Evolutionary conservation across 202 grass and related monocot species (phyloP).

Genomic region (Elaeis oleifera): DNA sequence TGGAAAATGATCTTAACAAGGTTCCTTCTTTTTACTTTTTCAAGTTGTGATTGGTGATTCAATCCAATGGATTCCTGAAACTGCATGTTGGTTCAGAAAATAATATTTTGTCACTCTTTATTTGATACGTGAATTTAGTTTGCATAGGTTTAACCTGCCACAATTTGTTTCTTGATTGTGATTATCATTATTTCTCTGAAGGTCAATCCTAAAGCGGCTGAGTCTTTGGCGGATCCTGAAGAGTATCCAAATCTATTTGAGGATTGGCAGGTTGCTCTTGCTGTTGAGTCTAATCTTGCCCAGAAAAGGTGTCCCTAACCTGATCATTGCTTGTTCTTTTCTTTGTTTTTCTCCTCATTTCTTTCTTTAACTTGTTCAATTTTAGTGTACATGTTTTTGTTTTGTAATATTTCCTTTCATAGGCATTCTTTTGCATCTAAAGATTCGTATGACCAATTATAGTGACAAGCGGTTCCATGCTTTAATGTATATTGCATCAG

Average conservation of each 20-base stretch:
- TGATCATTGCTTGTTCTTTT: neutral
- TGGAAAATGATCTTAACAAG: conserved; percentile 93
- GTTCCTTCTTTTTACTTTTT: conserved; percentile 32
- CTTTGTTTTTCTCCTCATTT: neutral
- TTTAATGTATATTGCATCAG: no score
- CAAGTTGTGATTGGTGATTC: neutral
- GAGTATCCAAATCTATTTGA: conserved; percentile 98
- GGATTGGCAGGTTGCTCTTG: conserved; percentile 86
- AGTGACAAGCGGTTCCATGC: no score
- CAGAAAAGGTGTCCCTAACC: conserved; percentile 42
- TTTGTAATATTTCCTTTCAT: no score
- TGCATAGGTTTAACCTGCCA: neutral
- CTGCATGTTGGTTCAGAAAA: no score
- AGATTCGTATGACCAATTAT: no score
- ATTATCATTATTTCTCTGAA: conserved; percentile 32
- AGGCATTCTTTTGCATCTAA: no score
- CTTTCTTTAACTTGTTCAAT: no score
- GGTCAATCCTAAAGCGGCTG: conserved; percentile 94
- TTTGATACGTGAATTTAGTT: neutral
- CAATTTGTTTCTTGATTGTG: neutral
- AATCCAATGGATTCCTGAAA: no score
- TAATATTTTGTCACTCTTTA: no score
- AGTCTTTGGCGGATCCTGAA: conserved; percentile 89
- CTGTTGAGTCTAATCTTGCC: conserved; percentile 53
- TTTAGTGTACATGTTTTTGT: no score